phyloP scores from a whole-genome alignment of 768 basidiomycete genomes.

The Rhodosporidiobolus odoratus region DNA sequence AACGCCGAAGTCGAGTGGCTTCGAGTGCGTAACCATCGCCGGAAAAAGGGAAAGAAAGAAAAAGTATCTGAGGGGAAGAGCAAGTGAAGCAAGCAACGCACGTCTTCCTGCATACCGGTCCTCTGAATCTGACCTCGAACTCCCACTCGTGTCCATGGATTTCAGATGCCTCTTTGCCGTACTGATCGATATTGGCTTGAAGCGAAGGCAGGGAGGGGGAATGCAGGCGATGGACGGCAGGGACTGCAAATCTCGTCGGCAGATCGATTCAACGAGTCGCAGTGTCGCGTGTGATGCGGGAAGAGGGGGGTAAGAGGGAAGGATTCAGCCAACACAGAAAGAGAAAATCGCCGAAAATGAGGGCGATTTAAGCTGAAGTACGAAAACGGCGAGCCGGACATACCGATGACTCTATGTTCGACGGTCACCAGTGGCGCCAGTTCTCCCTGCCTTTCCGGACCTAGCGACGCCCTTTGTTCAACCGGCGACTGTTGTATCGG shows the following conservation, averaged over 20 bases:
- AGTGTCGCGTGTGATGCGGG: neutral
- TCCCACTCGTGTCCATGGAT: constrained; percentile 21
- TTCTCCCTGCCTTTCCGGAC: neutral
- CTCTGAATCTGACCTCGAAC: constrained; percentile 24
- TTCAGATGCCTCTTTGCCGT: neutral
- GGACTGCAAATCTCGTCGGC: too few relatives aligned
- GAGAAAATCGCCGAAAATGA: too few relatives aligned
- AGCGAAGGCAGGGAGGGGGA: neutral
- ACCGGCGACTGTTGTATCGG: too few relatives aligned
- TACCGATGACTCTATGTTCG: neutral
- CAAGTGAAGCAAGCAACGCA: neutral
- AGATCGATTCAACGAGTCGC: neutral
- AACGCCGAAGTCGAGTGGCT: too few relatives aligned
- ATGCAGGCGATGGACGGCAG: constrained; percentile 16
- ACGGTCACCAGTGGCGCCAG: neutral
- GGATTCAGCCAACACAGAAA: too few relatives aligned
- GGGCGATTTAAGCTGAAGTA: too few relatives aligned
- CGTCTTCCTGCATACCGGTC: constrained; percentile 11
- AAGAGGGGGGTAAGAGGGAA: neutral
- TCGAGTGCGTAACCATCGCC: neutral
- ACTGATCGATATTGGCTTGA: constrained; percentile 1
- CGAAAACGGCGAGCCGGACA: too few relatives aligned
- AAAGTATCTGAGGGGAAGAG: neutral
- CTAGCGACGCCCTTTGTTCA: too few relatives aligned
- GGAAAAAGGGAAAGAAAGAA: neutral